A percentile compares a stretch with the other conserved stretches of the same genome.
These are phyloP conservation scores for Fraxinus sp. DNA, from an alignment of 305 asterid species.

Conservation along the genomic window DNA sequence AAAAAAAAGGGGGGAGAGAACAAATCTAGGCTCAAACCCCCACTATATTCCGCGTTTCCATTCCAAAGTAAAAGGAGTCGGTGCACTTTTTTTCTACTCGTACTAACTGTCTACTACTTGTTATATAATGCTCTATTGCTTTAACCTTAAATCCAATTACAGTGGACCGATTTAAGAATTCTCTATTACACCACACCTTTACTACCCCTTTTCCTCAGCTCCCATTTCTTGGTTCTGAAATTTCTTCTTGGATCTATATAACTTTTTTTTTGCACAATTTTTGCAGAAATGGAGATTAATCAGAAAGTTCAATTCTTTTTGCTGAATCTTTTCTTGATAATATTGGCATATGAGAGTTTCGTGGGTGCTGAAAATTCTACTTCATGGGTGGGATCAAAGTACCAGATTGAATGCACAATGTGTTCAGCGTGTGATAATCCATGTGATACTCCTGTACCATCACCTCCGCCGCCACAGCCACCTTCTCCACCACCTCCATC, in stretches of 20 bases:
- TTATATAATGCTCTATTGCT: neutral
- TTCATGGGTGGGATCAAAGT: conserved; percentile 82
- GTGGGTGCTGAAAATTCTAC: conserved; percentile 19
- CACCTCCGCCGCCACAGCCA: conserved; percentile 40
- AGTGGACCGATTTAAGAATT: neutral
- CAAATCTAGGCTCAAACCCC: neutral
- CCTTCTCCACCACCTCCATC: conserved; percentile 19
- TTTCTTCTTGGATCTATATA: neutral
- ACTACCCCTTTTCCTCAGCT: neutral
- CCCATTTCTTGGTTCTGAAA: neutral
- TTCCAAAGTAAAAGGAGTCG: neutral
- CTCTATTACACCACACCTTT: neutral
- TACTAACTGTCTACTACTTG: neutral
- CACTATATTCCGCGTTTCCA: neutral
- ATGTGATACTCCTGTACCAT: conserved; percentile 51
- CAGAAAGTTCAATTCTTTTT: conserved; percentile 22
- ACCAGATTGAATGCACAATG: conserved; percentile 87
- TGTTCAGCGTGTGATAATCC: conserved; percentile 93
- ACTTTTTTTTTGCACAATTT: neutral
- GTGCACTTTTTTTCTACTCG: neutral
- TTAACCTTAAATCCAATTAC: neutral
- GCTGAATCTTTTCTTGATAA: conserved; percentile 8
- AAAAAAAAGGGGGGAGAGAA: neutral
- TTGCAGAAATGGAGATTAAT: conserved; percentile 35
- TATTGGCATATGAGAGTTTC: conserved; percentile 11